Conservation (phyloP, 805 yeast species). For the Phaffomyces opuntiae region DNA sequence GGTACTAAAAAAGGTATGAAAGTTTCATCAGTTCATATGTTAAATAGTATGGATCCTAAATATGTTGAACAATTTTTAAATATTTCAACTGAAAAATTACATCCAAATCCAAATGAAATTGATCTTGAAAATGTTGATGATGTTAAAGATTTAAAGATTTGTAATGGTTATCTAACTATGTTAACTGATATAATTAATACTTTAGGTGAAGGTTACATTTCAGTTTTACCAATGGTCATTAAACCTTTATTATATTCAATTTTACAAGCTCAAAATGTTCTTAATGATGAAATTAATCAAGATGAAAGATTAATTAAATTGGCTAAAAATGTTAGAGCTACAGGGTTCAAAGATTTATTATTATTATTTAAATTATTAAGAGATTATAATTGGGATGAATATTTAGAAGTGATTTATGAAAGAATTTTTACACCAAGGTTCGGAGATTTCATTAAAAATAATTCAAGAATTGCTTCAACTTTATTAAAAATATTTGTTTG, state of each 20-base stretch:
- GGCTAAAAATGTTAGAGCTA: conserved; percentile 55
- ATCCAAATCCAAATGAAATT: conserved; percentile 8
- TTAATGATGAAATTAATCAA: conserved; percentile 14
- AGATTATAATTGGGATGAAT: conserved; percentile 50
- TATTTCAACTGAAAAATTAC: conserved; percentile 44
- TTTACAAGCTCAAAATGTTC: conserved; percentile 42
- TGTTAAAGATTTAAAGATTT: conserved; percentile 34
- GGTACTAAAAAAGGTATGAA: conserved; percentile 70
- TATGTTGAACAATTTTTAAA: conserved; percentile 53
- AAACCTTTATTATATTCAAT: conserved; percentile 36
- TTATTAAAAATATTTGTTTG: conserved; percentile 50
- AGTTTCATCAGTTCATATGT: conserved; percentile 56
- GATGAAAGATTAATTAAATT: conserved; percentile 22
- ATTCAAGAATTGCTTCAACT: conserved; percentile 77
- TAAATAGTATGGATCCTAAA: conserved; percentile 48
- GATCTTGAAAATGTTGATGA: conserved; percentile 14
- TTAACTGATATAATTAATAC: conserved; percentile 47
- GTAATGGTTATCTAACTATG: conserved; percentile 60
- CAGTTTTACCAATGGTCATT: conserved; percentile 31
- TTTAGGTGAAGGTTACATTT: conserved; percentile 50
- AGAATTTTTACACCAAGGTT: conserved; percentile 60
- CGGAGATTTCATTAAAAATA: conserved; percentile 63
- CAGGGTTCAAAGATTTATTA: conserved; percentile 59
- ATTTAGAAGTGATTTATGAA: conserved; percentile 42
- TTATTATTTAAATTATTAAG: conserved; percentile 50